Evolutionary conservation across 495 filamentous ascomycete genomes (phyloP), one percentile per base, ranked within the genome.

Genomic region (Articulospora tetracladia): DNA sequence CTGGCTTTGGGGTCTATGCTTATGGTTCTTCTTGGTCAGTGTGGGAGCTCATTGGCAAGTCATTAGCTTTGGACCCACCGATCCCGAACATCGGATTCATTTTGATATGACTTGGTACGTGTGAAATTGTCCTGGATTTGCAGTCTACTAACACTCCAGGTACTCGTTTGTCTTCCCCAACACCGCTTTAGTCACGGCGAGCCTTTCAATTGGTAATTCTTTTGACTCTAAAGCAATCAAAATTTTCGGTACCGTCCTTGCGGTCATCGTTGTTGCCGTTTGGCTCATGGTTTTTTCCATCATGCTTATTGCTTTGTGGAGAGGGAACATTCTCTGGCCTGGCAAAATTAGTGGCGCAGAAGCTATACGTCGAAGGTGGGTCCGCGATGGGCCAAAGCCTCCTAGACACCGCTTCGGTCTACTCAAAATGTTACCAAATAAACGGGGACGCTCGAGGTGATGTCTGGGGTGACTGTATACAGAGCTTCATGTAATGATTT

Each of bases 1-100:
- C 8, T 96, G 91, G 90, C 77, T 96, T 3, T 96, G 90, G 90
- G 91, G 86, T 0, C 74, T 95, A 25, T 89, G 90, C 41, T 69
- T 91, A 15, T 96, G 91, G 86, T 96, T 93, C 76, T 95, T 96
- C 71, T 75, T 93, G 58, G 85, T 93, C 12, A 85, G 83, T 6
- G 83, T 87, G 53, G 87, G 88, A 12, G 90, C 90, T 13, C 83
- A 93, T 59, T 87, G 77, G 80, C 87, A 86, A n/a, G 86, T 87
- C 34, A 76, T 89, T 32, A 44, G 39, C 39, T 44, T 44, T 17
- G n/a, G 73, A 74, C 4, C 79, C 71, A 27, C 68, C 70, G 44
- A 69, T 72, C 36, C 72, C 70, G 17, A 83, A 49, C 62, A 65
- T 41, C 65, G 83, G 39, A 85, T 92, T 75, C 78, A 79, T 13